Conservation (phyloP, 371 early-diverging fungal genomes). For the Mucor sp. region DNA sequence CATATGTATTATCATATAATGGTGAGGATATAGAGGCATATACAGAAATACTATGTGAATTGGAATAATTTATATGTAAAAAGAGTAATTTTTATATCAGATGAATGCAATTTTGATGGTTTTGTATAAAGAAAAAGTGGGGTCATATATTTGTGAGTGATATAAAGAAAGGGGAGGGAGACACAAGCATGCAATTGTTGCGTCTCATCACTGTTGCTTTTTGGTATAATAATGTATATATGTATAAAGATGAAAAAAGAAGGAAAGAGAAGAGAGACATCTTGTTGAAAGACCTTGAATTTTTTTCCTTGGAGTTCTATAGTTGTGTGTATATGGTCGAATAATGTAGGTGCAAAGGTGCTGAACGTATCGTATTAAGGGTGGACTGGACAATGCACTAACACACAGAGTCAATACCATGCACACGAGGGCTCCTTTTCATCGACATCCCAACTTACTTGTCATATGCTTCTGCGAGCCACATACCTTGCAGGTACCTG, state of each 20-base stretch:
- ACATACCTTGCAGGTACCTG: constrained; percentile 31
- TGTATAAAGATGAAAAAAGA: not conserved
- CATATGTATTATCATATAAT: not conserved
- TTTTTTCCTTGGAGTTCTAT: not conserved
- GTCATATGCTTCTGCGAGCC: constrained; percentile 42
- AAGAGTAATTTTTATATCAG: not conserved
- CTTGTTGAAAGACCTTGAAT: not conserved
- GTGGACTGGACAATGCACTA: constrained; percentile 41
- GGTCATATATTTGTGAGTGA: not conserved
- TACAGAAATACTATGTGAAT: not conserved
- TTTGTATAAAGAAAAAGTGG: not conserved
- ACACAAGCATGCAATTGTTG: not conserved
- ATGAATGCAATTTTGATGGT: not conserved
- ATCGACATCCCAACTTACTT: constrained; percentile 22
- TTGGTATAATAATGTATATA: not conserved
- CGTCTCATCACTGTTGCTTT: not conserved
- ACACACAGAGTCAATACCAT: not conserved
- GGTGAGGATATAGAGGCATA: not conserved
- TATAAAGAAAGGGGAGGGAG: not conserved
- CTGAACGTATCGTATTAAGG: constrained; percentile 13
- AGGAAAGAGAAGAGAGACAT: not conserved
- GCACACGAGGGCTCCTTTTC: not conserved
- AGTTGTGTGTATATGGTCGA: not conserved
- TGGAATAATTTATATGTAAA: not conserved
- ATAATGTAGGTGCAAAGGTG: not conserved